Evolutionary conservation across 257 asterid genomes (phyloP).

Genomic region (Datura wrightii): DNA sequence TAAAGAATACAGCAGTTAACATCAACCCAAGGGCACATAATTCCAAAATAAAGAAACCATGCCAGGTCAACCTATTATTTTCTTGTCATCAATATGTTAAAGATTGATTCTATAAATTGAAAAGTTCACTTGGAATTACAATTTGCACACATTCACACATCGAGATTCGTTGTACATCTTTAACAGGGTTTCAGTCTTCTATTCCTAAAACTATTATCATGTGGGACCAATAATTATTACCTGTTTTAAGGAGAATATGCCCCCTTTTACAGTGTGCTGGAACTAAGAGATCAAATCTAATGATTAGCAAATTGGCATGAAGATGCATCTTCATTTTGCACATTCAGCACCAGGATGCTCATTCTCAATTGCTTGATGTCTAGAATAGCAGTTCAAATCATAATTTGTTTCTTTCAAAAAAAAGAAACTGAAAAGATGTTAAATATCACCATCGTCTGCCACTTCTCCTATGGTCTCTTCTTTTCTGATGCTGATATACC

Average conservation of each 20-base stretch:
- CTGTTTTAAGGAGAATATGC: neutral
- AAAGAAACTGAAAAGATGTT: neutral
- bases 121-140: slow-evolving; percentile 10
- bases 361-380: slow-evolving; percentile 15
- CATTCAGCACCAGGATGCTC: slow-evolving; percentile 6
- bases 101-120: slow-evolving; percentile 16
- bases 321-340: slow-evolving; percentile 18
- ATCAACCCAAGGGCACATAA: neutral
- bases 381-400: neutral
- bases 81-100: slow-evolving; percentile 5
- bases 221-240: slow-evolving; percentile 11
- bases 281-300: slow-evolving; percentile 5
- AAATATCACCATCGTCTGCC: neutral
- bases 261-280: neutral
- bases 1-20: slow-evolving; percentile 23
- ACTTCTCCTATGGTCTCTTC: slow-evolving; percentile 13
- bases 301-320: neutral
- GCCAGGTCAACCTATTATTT: slow-evolving; percentile 13
- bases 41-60: neutral
- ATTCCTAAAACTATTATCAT: neutral
- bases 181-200: neutral
- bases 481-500: neutral
- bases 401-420: neutral
- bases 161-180: neutral
- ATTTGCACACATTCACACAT: slow-evolving; percentile 7